Percentiles rank a stretch among this genome's conserved stretches.
These are phyloP conservation scores for Fusarium marasasianum DNA, from an alignment of 2,329 filamentous ascomycete genomes.

Conservation along the genomic window DNA sequence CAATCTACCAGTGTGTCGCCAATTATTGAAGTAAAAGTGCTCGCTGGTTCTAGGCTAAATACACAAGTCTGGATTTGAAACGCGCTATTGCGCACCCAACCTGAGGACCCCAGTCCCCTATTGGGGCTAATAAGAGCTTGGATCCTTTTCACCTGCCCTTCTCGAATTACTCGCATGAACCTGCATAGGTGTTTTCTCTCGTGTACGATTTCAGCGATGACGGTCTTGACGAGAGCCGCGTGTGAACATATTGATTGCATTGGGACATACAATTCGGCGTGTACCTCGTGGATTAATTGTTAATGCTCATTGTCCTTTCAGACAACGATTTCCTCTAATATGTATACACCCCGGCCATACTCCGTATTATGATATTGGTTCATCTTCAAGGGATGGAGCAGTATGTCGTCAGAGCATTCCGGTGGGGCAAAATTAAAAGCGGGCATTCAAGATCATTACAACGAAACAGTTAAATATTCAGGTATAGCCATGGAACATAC, in stretches of 20 bases:
- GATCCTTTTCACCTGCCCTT: slow-evolving; percentile 19
- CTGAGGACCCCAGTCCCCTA: slow-evolving; percentile 23
- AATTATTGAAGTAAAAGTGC: slow-evolving; percentile 14
- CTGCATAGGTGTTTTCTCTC: neutral
- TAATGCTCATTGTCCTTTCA: slow-evolving; percentile 33
- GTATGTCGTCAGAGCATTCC: neutral
- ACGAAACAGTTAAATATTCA: neutral
- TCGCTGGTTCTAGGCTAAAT: slow-evolving; percentile 6
- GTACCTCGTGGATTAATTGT: neutral
- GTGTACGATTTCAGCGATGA: neutral
- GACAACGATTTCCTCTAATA: neutral
- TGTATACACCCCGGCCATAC: neutral
- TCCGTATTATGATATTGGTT: neutral
- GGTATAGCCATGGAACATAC: neutral
- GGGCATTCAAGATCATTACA: neutral
- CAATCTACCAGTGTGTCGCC: neutral
- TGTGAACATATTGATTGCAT: neutral
- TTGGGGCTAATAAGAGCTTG: neutral
- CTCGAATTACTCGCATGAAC: slow-evolving; percentile 13
- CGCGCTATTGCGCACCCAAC: slow-evolving; percentile 34
- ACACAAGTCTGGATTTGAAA: slow-evolving; percentile 31
- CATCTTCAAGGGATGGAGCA: slow-evolving; percentile 1
- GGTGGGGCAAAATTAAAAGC: neutral
- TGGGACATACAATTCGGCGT: neutral
- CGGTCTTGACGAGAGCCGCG: neutral